Evolutionary conservation across 495 filamentous ascomycete species (phyloP).

Genomic region (Hamigera avellanea): DNA sequence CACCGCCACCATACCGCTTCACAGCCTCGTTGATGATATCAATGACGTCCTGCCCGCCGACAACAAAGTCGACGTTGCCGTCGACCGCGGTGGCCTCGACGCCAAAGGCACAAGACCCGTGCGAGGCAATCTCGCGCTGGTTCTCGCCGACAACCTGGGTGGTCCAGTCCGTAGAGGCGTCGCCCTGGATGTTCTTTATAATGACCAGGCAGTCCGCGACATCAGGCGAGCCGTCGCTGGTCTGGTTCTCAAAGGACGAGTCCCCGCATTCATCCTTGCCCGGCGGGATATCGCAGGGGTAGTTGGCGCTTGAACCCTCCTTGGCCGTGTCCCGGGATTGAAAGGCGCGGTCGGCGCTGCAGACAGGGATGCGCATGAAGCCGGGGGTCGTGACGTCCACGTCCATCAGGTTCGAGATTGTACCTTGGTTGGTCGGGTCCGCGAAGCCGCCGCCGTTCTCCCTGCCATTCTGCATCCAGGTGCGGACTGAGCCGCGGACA

Average conservation of each 20-base stretch:
- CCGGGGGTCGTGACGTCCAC: too few relatives aligned
- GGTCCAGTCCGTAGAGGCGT: background rate
- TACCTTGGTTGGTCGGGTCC: too few relatives aligned
- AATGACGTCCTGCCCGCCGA: conserved; percentile 16
- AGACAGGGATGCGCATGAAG: too few relatives aligned
- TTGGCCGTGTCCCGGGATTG: too few relatives aligned
- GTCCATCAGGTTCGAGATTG: too few relatives aligned
- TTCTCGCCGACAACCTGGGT: too few relatives aligned
- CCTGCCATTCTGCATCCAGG: too few relatives aligned
- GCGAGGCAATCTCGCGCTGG: conserved; percentile 7
- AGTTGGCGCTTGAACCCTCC: too few relatives aligned
- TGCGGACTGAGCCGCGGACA: too few relatives aligned
- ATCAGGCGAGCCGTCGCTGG: conserved; percentile 9
- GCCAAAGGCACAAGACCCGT: conserved; percentile 8
- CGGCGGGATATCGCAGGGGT: too few relatives aligned
- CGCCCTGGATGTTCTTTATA: conserved; percentile 12
- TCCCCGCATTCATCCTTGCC: conserved; percentile 8
- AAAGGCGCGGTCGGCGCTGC: too few relatives aligned
- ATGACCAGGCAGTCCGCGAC: conserved; percentile 13
- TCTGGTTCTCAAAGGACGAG: conserved; percentile 13
- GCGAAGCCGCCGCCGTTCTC: too few relatives aligned
- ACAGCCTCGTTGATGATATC: conserved; percentile 15
- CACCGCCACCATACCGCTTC: conserved; percentile 7
- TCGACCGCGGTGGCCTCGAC: conserved; percentile 2
- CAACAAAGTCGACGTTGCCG: conserved; percentile 4